Conservation (phyloP, 2,329 filamentous ascomycete species). For the Aspergillus chevalieri region DNA sequence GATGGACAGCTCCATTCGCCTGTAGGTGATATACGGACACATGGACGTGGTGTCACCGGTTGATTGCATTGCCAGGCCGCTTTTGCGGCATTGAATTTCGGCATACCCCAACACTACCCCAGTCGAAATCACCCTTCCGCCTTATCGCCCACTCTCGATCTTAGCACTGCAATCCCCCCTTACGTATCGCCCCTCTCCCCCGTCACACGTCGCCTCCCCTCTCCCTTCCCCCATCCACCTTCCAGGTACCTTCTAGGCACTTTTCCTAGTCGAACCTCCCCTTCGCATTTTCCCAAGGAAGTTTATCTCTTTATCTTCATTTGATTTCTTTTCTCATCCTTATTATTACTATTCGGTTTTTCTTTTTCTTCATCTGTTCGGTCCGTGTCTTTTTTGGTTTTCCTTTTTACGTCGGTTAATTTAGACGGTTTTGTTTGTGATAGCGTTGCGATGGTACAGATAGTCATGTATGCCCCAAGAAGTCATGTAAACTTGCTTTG, state of each 20-base stretch:
- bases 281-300: constrained; percentile 11
- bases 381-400: constrained; percentile 2
- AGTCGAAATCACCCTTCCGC: background rate
- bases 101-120: background rate
- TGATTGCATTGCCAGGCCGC: background rate
- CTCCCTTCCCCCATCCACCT: constrained; percentile 1
- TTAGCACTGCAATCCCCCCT: background rate
- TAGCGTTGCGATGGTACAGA: constrained; percentile 18
- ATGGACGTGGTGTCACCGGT: constrained; percentile 9
- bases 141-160: background rate
- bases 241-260: constrained; percentile 4
- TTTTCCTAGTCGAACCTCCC: constrained; percentile 17
- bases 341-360: constrained; percentile 8
- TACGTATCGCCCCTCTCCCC: background rate
- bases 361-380: constrained; percentile 1
- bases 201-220: background rate
- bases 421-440: constrained; percentile 26
- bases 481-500: constrained; percentile 32
- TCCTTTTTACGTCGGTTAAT: constrained; percentile 23
- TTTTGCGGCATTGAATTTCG: background rate
- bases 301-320: constrained; percentile 7
- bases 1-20: background rate
- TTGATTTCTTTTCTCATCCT: constrained; percentile 9
- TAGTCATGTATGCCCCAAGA: constrained; percentile 34
- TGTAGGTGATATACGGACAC: constrained; percentile 3